These are phyloP conservation scores for Chlamydomonas asymmetrica DNA, from an alignment of 139 green algal species.

Conservation along the genomic window DNA sequence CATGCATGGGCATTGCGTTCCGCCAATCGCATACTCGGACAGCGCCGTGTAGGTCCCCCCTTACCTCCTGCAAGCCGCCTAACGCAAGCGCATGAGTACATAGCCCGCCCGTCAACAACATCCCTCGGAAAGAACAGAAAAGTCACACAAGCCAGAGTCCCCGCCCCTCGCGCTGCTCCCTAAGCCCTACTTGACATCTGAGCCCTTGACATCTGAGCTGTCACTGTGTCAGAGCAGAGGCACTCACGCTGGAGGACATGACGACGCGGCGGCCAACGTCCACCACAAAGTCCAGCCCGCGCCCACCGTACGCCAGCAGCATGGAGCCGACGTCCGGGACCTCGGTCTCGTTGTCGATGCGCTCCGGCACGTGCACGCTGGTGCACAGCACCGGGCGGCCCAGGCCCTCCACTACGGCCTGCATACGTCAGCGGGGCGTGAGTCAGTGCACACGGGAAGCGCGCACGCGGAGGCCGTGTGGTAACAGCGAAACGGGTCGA, in stretches of 20 bases:
- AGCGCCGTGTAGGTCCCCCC: too few relatives aligned
- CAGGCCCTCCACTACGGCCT: conserved; percentile 61
- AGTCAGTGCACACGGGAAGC: too few relatives aligned
- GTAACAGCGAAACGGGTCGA: too few relatives aligned
- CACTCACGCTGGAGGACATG: conserved; percentile 64
- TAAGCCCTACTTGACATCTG: neutral
- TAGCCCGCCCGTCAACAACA: neutral
- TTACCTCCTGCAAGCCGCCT: too few relatives aligned
- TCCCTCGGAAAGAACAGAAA: neutral
- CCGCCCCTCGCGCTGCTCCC: neutral
- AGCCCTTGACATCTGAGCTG: neutral
- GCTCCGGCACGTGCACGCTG: conserved; percentile 61
- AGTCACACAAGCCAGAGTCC: neutral
- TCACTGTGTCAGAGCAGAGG: neutral
- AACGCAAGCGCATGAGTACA: too few relatives aligned
- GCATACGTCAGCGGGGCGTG: conserved; percentile 4
- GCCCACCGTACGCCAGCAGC: conserved; percentile 64
- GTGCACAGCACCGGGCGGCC: conserved; percentile 76
- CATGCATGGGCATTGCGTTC: too few relatives aligned
- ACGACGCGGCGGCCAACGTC: conserved; percentile 59
- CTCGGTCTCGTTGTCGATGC: conserved; percentile 41
- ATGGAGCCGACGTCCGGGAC: conserved; percentile 72
- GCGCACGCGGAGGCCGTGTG: too few relatives aligned
- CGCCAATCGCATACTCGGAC: too few relatives aligned
- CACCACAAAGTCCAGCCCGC: conserved; percentile 84